These are phyloP conservation scores for Solanum sejunctum DNA, from an alignment of 257 asterid species.

Conservation along the genomic window DNA sequence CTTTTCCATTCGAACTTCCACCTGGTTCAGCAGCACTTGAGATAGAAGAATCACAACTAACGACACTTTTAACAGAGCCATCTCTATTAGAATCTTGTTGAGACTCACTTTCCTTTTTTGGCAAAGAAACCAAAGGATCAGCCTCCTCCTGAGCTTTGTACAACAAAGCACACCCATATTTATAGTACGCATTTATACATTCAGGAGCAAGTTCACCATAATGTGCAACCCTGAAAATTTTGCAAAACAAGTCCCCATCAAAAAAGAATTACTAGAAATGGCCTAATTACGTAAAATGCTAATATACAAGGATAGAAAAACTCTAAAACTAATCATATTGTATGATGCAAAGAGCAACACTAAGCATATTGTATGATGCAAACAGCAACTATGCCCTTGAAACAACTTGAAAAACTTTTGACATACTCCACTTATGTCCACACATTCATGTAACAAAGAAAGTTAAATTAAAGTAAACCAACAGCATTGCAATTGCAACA, in stretches of 20 bases:
- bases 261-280: not conserved
- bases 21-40: conserved; percentile 30
- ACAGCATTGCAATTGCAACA: not conserved
- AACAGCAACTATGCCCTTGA: not conserved
- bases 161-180: conserved; percentile 60
- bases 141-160: conserved; percentile 86
- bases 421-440: not conserved
- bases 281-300: not conserved
- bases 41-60: conserved; percentile 46
- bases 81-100: conserved; percentile 44
- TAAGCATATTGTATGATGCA: not conserved
- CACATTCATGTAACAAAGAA: not conserved
- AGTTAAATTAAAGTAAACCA: not conserved
- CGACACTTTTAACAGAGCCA: conserved; percentile 34
- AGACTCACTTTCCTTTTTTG: conserved; percentile 49
- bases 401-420: not conserved
- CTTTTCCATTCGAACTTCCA: conserved; percentile 24
- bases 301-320: not conserved
- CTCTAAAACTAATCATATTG: not conserved
- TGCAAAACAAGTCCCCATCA: not conserved
- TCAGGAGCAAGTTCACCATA: conserved; percentile 90
- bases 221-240: conserved; percentile 44
- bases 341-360: not conserved
- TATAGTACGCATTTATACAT: conserved; percentile 72
- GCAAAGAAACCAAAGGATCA: conserved; percentile 78